Evolutionary conservation across 306 rosid species (phyloP).

Genomic region (Purshia tridentata): DNA sequence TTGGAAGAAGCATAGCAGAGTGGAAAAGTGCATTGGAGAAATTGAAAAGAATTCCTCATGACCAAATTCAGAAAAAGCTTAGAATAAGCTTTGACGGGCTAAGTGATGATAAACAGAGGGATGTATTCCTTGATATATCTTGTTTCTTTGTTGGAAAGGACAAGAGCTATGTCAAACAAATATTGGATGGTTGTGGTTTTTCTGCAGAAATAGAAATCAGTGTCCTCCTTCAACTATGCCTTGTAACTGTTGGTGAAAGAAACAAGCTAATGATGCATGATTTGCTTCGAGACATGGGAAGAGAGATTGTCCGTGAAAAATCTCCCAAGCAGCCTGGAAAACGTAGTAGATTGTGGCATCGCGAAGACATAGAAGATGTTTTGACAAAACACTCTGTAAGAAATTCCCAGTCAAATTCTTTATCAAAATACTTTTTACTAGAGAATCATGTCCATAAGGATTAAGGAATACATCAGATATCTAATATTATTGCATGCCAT

Average conservation of each 20-base stretch:
- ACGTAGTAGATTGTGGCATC: not conserved
- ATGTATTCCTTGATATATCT: conserved; percentile 37
- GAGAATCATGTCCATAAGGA: too few species aligned
- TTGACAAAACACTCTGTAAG: too few species aligned
- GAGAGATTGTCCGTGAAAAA: conserved; percentile 28
- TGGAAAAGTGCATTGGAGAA: conserved; percentile 36
- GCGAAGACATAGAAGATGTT: too few species aligned
- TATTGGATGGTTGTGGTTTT: conserved; percentile 37
- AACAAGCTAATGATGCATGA: conserved; percentile 25
- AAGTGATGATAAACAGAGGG: not conserved
- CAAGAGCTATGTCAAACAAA: conserved; percentile 17
- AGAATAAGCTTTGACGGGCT: conserved; percentile 31
- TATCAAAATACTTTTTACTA: too few species aligned
- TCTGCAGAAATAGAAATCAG: conserved; percentile 31
- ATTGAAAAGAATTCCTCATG: conserved; percentile 24
- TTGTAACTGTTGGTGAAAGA: conserved; percentile 2
- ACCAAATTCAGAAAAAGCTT: conserved; percentile 20
- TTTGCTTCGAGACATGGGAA: conserved; percentile 43
- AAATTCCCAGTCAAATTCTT: too few species aligned
- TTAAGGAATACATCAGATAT: too few species aligned
- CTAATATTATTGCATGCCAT: too few species aligned
- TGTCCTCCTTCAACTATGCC: conserved; percentile 30
- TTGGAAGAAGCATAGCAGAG: conserved; percentile 2
- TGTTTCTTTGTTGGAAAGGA: conserved; percentile 39
- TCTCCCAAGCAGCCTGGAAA: conserved; percentile 12